Conservation (phyloP, 2,329 filamentous ascomycete species). For the Nothopassalora personata region DNA sequence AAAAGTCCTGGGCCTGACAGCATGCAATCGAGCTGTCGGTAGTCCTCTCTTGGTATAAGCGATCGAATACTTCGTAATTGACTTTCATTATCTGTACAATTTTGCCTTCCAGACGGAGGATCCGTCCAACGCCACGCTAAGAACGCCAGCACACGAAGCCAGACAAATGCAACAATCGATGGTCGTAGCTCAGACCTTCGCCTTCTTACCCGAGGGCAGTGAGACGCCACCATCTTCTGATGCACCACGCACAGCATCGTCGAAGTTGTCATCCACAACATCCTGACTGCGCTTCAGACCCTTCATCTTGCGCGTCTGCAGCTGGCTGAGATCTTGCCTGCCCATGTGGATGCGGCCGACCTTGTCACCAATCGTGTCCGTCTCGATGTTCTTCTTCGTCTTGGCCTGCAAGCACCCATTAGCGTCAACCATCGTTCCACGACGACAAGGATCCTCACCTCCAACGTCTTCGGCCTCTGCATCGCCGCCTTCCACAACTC, state of each 20-base stretch:
- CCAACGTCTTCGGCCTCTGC: constrained; percentile 70
- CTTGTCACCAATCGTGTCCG: constrained; percentile 92
- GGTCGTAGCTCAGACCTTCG: constrained; percentile 20
- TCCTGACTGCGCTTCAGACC: constrained; percentile 80
- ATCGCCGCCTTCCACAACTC: constrained; percentile 82
- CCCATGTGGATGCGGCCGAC: constrained; percentile 86
- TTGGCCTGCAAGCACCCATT: constrained; percentile 36
- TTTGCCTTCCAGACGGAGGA: neutral
- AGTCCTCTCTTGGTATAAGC: neutral
- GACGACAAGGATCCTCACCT: constrained; percentile 49
- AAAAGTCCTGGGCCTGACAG: neutral
- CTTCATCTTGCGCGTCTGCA: constrained; percentile 99
- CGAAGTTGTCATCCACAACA: constrained; percentile 53
- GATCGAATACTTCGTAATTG: neutral
- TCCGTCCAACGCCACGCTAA: constrained; percentile 12
- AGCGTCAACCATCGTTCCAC: constrained; percentile 3
- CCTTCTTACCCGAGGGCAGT: constrained; percentile 22
- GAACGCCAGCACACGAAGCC: constrained; percentile 7
- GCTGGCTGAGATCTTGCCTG: constrained; percentile 75
- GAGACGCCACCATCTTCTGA: constrained; percentile 16
- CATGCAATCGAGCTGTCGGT: neutral
- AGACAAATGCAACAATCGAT: neutral
- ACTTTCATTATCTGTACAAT: neutral
- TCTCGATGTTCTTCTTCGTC: constrained; percentile 95
- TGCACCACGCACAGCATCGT: constrained; percentile 32